Evolutionary conservation across 768 basidiomycete species (phyloP).

Genomic region (Podaxis carcinomalis): DNA sequence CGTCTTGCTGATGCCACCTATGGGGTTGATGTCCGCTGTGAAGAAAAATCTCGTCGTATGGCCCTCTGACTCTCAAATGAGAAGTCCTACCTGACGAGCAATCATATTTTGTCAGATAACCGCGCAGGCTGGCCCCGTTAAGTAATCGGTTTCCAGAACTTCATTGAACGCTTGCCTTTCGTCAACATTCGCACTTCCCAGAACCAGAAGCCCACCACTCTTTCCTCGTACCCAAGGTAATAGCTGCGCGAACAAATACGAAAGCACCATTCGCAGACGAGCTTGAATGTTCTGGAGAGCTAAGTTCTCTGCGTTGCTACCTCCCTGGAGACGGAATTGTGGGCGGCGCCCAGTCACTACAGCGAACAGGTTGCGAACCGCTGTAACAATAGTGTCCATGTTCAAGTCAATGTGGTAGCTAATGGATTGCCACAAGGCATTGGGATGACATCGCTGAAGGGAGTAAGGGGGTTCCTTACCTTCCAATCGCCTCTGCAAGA

Average conservation of each 20-base stretch:
- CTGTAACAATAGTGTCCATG: constrained; percentile 89
- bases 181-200: constrained; percentile 98
- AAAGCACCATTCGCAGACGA: constrained; percentile 87
- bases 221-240: constrained; percentile 88
- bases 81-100: constrained; percentile 71
- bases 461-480: constrained; percentile 38
- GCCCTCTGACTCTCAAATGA: not conserved
- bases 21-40: constrained; percentile 94
- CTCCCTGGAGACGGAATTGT: constrained; percentile 84
- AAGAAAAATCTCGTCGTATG: not conserved
- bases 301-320: constrained; percentile 83
- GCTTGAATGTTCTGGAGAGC: constrained; percentile 99
- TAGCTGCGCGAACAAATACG: constrained; percentile 94
- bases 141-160: not conserved
- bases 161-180: constrained; percentile 60
- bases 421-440: not conserved
- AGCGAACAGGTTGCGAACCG: constrained; percentile 77
- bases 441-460: not conserved
- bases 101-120: constrained; percentile 98
- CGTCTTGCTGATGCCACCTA: constrained; percentile 96
- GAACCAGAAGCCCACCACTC: constrained; percentile 81
- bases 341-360: constrained; percentile 65
- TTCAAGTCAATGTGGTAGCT: constrained; percentile 95
- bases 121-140: constrained; percentile 64
- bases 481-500: constrained; percentile 84